phyloP scores from a whole-genome alignment of 2,329 filamentous ascomycete genomes.

The Ophiosphaerella korrae region DNA sequence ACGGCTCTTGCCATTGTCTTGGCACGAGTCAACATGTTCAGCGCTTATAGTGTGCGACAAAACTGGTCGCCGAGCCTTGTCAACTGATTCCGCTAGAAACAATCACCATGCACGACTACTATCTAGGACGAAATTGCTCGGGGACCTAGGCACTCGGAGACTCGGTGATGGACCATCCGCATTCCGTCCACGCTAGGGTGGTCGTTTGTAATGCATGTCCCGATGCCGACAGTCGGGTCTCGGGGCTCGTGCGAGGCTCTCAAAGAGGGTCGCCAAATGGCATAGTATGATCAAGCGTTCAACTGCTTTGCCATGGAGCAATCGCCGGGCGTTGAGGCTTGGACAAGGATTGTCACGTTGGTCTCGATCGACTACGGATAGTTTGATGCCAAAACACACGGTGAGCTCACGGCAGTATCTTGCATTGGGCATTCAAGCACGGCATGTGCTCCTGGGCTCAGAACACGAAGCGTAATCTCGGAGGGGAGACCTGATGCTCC shows the following conservation, averaged over 20 bases:
- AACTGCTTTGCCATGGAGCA: background rate
- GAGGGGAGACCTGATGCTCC: slow-evolving; percentile 2
- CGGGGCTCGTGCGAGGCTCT: too few relatives aligned
- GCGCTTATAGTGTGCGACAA: too few relatives aligned
- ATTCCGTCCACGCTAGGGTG: slow-evolving; percentile 20
- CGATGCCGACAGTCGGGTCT: slow-evolving; percentile 3
- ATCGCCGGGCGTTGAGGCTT: background rate
- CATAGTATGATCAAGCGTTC: background rate
- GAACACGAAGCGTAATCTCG: background rate
- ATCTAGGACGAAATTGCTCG: slow-evolving; percentile 25
- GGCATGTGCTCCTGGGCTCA: background rate
- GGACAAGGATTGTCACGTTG: background rate
- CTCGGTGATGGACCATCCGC: slow-evolving; percentile 26
- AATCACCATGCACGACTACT: too few relatives aligned
- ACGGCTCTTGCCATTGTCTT: background rate
- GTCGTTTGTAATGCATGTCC: slow-evolving; percentile 6
- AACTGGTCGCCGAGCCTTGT: slow-evolving; percentile 4
- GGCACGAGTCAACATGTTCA: background rate
- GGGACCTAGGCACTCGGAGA: slow-evolving; percentile 11
- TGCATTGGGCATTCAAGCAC: background rate
- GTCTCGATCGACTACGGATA: background rate
- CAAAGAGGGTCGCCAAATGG: background rate
- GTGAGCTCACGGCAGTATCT: background rate
- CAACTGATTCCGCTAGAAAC: background rate
- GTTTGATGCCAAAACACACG: slow-evolving; percentile 4